These are phyloP conservation scores for Astrephomene gubernaculifera DNA, from an alignment of 139 green algal species.

Conservation along the genomic window DNA sequence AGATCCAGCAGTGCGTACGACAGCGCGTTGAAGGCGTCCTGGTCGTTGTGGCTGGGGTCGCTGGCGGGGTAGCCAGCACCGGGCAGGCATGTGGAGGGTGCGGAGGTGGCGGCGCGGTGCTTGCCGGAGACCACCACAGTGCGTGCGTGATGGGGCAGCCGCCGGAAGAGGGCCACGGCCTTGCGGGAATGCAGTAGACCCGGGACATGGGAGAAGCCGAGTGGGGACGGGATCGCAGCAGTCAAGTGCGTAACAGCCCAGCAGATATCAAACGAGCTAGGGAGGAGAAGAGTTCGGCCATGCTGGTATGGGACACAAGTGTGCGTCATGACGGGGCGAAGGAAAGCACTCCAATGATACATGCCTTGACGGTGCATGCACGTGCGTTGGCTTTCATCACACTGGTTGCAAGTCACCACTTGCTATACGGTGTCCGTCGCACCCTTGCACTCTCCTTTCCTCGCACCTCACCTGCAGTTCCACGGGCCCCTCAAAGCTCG, in stretches of 20 bases:
- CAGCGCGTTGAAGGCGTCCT: slow-evolving; percentile 38
- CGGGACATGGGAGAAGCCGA: background rate
- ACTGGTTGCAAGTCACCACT: too few relatives aligned
- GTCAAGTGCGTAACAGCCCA: background rate
- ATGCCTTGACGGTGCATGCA: too few relatives aligned
- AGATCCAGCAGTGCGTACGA: background rate
- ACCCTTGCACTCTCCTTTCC: too few relatives aligned
- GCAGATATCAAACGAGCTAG: too few relatives aligned
- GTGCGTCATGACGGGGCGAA: background rate
- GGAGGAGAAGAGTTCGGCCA: background rate
- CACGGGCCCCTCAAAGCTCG: slow-evolving; percentile 23
- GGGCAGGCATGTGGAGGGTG: slow-evolving; percentile 9
- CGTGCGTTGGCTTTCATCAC: too few relatives aligned
- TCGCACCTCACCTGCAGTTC: slow-evolving; percentile 40
- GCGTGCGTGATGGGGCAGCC: background rate
- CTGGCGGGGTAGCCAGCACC: slow-evolving; percentile 39
- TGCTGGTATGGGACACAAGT: background rate
- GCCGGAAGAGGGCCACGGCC: slow-evolving; percentile 25
- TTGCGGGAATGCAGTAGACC: background rate
- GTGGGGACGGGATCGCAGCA: background rate
- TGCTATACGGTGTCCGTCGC: too few relatives aligned
- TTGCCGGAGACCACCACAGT: slow-evolving; percentile 26
- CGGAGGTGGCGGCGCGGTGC: slow-evolving; percentile 27
- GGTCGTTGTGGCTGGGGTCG: slow-evolving; percentile 47
- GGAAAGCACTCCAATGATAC: background rate